These are phyloP conservation scores for Oryza meyeriana DNA, from an alignment of 176 grass and related monocot genomes.

Conservation along the genomic window DNA sequence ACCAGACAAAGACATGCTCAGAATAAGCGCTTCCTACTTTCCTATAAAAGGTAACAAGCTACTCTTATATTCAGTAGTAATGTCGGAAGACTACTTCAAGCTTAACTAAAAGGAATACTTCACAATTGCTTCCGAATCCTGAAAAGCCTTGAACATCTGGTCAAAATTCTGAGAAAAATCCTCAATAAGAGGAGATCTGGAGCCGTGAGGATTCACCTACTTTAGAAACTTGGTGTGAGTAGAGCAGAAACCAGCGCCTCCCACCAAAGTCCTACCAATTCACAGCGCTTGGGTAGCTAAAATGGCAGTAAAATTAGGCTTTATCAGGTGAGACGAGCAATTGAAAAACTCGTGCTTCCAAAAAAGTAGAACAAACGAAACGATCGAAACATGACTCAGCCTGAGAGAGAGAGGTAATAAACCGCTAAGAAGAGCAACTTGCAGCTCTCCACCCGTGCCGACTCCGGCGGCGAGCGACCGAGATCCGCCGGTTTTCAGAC, in stretches of 20 bases:
- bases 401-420: not conserved
- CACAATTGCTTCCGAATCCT: slow-evolving; percentile 7
- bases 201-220: not conserved
- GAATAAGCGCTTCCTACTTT: slow-evolving; percentile 10
- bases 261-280: not conserved
- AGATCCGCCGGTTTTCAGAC: slow-evolving; percentile 9
- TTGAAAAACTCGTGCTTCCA: not conserved
- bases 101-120: not conserved
- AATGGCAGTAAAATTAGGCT: not conserved
- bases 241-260: not conserved
- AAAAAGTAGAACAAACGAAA: not conserved
- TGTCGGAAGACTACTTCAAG: not conserved
- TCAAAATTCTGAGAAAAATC: not conserved
- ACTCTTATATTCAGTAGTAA: not conserved
- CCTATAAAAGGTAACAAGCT: not conserved
- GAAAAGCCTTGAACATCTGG: not conserved
- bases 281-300: not conserved
- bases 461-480: slow-evolving; percentile 10
- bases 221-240: not conserved
- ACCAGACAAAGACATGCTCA: slow-evolving; percentile 16
- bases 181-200: not conserved
- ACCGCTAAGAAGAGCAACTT: not conserved
- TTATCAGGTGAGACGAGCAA: not conserved
- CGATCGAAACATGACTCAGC: not conserved
- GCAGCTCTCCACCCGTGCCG: not conserved